Conservation (phyloP, 768 basidiomycete species). For the Russula compacta region DNA sequence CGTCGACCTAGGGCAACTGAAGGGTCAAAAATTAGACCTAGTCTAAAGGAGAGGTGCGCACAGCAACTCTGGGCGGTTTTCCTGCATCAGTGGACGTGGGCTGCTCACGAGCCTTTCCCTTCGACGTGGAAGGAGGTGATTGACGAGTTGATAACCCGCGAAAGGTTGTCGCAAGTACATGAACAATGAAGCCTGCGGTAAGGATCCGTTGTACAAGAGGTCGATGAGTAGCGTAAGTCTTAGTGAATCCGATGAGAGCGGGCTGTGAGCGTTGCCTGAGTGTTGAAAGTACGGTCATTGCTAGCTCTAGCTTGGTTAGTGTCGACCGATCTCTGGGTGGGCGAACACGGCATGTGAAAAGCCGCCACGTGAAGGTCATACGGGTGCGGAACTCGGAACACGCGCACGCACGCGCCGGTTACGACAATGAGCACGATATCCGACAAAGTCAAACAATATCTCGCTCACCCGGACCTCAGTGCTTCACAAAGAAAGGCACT, state of each 20-base stretch:
- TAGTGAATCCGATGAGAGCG: constrained; percentile 34
- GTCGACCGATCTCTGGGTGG: not conserved
- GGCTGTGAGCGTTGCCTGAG: constrained; percentile 29
- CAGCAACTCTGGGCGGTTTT: constrained; percentile 57
- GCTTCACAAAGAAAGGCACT: constrained; percentile 30
- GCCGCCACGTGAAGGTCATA: not conserved
- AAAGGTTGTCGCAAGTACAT: constrained; percentile 60
- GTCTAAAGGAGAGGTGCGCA: constrained; percentile 29
- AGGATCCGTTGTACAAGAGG: constrained; percentile 65
- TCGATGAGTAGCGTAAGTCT: constrained; percentile 53
- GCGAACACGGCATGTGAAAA: not conserved
- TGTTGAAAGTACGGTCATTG: constrained; percentile 27
- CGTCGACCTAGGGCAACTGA: constrained; percentile 58
- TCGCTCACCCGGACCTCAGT: constrained; percentile 37
- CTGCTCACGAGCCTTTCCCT: constrained; percentile 33
- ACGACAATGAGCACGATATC: constrained; percentile 21
- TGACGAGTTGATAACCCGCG: constrained; percentile 43
- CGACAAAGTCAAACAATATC: constrained; percentile 38
- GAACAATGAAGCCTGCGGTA: constrained; percentile 59
- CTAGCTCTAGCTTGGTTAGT: not conserved
- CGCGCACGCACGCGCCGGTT: not conserved
- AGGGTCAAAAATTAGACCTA: not conserved
- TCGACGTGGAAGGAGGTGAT: constrained; percentile 22
- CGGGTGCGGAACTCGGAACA: no score
- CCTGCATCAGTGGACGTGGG: constrained; percentile 27